Base-by-base conservation (phyloP, 306 rosid genomes). In the Rosa multiflora region DNA sequence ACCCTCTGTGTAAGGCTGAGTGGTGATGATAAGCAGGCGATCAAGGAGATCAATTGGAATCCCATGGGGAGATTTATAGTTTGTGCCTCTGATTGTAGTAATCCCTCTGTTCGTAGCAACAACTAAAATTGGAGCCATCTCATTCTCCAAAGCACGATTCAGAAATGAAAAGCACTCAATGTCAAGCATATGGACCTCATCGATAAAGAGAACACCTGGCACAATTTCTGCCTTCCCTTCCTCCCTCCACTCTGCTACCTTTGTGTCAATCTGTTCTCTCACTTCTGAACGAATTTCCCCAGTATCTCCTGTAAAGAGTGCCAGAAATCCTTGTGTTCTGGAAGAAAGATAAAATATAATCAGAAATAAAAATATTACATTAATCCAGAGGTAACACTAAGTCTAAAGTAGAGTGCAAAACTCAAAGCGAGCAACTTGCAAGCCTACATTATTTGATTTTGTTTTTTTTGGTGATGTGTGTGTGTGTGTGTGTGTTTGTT, bases 261-360 rank as follows among this genome's bases (percentile, higher is more conserved):
- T 95, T n/a, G 98, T 95, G 89, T 95, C 96, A 4, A 95, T 95
- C 81, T 95, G 99, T 81, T 95, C 99, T 80, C 98, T 93, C 79
- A 95, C 99, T 89, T 95, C 99, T 64, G 98, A 89, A 32, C 97
- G 98, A 75, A 95, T 95, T 87, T 93, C 99, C 69, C 99, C 99
- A 5, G 99, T 93, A 79, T 95, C 99, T 44, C 99, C 99, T 3
- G 99, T 93, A 85, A 95, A 93, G 78, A 91, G 94, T 59, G 99
- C 98, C 68, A 95, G 89, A 79, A 95, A 95, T 81, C 99, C 99
- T 85, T 93, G 99, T 0, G 99, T 95, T 76, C 99, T 95, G 91
- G 73, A 79, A 82, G 73, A 17, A 40, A 76, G 32, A 40, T 9
- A 51, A 20, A 51, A 77, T 64, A 80, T 6, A 77, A 84, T 86